Conservation (phyloP, 1,284 basidiomycete genomes). For the Trametes sp. region DNA sequence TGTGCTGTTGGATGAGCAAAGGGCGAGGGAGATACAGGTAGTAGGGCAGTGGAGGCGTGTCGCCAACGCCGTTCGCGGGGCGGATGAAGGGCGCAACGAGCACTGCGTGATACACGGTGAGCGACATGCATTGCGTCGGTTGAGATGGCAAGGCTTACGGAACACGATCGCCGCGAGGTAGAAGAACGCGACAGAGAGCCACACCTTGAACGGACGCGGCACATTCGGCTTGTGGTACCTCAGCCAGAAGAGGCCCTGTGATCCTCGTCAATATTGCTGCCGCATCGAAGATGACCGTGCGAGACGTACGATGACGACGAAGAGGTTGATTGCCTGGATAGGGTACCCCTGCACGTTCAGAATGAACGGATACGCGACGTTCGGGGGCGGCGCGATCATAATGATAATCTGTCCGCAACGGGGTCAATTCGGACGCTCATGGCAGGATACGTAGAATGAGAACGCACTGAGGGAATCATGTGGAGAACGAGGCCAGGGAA, state of each 20-base stretch:
- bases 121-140: not conserved
- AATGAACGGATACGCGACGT: conserved; percentile 73
- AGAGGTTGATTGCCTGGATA: conserved; percentile 60
- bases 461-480: conserved; percentile 59
- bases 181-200: conserved; percentile 63
- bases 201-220: conserved; percentile 60
- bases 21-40: conserved; percentile 60
- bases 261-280: not conserved
- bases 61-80: conserved; percentile 60
- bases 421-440: not conserved
- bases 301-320: conserved; percentile 55
- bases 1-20: too few relatives aligned
- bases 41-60: conserved; percentile 66
- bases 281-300: not conserved
- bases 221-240: conserved; percentile 57
- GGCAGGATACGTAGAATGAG: conserved; percentile 1
- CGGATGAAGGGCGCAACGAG: conserved; percentile 62
- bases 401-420: conserved; percentile 51
- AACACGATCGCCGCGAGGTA: conserved; percentile 61
- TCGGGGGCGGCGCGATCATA: conserved; percentile 62
- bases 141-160: conserved; percentile 43
- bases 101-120: conserved; percentile 43
- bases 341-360: conserved; percentile 68
- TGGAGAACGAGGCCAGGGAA: conserved; percentile 65
- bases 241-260: conserved; percentile 63